phyloP scores from a whole-genome alignment of 225 moss, liverwort and hornwort species.

The Physcomitrium patens region DNA sequence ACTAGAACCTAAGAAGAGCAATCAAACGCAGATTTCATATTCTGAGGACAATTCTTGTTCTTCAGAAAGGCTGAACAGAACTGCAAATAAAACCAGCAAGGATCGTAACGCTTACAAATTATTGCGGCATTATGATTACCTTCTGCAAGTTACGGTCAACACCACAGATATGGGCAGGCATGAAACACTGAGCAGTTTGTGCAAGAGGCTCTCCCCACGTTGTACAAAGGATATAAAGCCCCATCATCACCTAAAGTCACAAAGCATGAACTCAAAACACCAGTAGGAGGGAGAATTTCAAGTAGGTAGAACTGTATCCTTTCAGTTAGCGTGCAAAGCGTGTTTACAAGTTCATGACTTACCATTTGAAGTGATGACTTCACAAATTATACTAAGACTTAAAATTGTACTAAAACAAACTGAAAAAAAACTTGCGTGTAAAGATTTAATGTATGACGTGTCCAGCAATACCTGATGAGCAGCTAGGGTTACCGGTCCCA shows the following conservation, averaged over 20 bases:
- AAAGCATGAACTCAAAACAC: conserved; percentile 21
- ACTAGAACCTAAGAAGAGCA: conserved; percentile 18
- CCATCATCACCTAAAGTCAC: conserved; percentile 82
- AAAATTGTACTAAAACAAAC: no score
- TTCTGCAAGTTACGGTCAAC: conserved; percentile 72
- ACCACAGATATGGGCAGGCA: conserved; percentile 85
- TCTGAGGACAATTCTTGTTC: neutral
- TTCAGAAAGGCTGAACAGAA: no score
- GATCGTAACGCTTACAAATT: conserved; percentile 9
- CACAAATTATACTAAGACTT: neutral
- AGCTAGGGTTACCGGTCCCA: conserved; percentile 79
- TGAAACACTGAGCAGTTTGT: conserved; percentile 96
- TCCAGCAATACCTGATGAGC: conserved; percentile 72
- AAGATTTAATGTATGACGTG: neutral
- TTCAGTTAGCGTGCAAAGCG: neutral
- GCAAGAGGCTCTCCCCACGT: conserved; percentile 93
- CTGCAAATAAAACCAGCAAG: neutral
- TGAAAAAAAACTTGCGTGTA: neutral
- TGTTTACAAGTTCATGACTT: neutral
- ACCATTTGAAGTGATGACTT: neutral
- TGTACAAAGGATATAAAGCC: conserved; percentile 77
- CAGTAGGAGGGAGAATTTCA: conserved; percentile 15
- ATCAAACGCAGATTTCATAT: neutral
- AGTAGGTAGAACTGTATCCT: neutral
- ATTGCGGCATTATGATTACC: conserved; percentile 34